Evolutionary conservation across 1,284 basidiomycete species (phyloP).

Genomic region (Melampsora americana): DNA sequence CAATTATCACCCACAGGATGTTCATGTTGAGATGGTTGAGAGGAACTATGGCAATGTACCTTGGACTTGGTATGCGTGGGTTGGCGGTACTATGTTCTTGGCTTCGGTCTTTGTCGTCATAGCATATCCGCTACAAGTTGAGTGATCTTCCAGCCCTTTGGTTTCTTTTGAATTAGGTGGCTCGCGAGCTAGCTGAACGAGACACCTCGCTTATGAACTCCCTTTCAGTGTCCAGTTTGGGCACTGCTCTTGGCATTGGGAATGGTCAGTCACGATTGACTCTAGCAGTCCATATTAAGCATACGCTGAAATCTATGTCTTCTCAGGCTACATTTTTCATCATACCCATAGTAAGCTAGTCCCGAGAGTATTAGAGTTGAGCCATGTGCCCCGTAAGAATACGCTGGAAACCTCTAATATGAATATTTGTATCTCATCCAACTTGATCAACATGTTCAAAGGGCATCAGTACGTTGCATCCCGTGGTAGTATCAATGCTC

Average conservation of each 20-base stretch:
- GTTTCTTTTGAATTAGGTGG: not conserved
- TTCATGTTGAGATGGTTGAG: slow-evolving; percentile 23
- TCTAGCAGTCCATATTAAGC: not conserved
- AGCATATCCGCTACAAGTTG: slow-evolving; percentile 41
- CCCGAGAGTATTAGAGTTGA: too few relatives aligned
- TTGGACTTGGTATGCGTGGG: slow-evolving; percentile 17
- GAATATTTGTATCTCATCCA: not conserved
- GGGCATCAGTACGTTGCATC: slow-evolving; percentile 34
- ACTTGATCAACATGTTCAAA: not conserved
- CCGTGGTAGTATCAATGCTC: not conserved
- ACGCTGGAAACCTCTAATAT: not conserved
- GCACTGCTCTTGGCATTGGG: slow-evolving; percentile 34
- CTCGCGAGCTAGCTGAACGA: not conserved
- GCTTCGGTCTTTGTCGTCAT: slow-evolving; percentile 26
- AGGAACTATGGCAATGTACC: slow-evolving; percentile 28
- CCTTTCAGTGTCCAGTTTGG: slow-evolving; percentile 41
- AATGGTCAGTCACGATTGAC: slow-evolving; percentile 19
- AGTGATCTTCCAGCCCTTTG: not conserved
- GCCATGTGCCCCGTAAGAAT: not conserved
- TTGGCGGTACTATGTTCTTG: slow-evolving; percentile 14
- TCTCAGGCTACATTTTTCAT: slow-evolving; percentile 35
- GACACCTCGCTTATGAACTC: not conserved
- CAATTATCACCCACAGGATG: not conserved
- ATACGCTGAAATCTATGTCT: not conserved
- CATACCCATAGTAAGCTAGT: slow-evolving; percentile 32